These are phyloP conservation scores for Saururus chinensis DNA, from an alignment of 164 flowering plant species.

Conservation along the genomic window DNA sequence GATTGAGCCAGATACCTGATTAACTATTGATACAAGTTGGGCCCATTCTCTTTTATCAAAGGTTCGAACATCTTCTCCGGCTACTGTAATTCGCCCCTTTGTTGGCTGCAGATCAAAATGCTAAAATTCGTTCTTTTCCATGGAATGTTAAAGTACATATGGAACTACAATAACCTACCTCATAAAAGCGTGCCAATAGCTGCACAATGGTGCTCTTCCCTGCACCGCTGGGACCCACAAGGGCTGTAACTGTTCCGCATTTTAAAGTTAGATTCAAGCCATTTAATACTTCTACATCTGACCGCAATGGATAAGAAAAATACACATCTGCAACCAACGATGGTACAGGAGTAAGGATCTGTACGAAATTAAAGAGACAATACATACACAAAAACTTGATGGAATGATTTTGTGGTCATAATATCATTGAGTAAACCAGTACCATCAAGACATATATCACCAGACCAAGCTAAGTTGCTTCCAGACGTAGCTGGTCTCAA, in stretches of 20 bases:
- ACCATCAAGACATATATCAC: conserved; percentile 92
- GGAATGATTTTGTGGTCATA: not conserved
- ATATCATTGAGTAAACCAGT: conserved; percentile 10
- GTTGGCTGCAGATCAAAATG: conserved; percentile 54
- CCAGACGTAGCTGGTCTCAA: conserved; percentile 48
- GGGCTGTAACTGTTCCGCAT: conserved; percentile 82
- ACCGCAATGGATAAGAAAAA: conserved; percentile 86
- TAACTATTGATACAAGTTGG: conserved; percentile 76
- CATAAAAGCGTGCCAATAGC: conserved; percentile 90
- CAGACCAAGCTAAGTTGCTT: conserved; percentile 54
- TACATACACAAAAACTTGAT: not conserved
- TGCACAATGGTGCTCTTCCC: conserved; percentile 97
- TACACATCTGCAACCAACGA: conserved; percentile 52
- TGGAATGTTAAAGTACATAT: too few relatives aligned
- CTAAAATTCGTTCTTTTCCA: not conserved
- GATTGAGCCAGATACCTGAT: conserved; percentile 40
- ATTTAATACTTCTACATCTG: conserved; percentile 67
- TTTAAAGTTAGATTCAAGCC: conserved; percentile 65
- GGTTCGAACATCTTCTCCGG: conserved; percentile 85
- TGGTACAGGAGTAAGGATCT: not conserved
- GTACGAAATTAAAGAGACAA: not conserved
- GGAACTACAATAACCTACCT: conserved; percentile 29
- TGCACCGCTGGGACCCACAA: conserved; percentile 94
- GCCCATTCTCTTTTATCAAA: conserved; percentile 99
- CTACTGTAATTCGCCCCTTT: conserved; percentile 76